Conservation (phyloP, 2,329 filamentous ascomycete genomes). For the Aureobasidium sp. region DNA sequence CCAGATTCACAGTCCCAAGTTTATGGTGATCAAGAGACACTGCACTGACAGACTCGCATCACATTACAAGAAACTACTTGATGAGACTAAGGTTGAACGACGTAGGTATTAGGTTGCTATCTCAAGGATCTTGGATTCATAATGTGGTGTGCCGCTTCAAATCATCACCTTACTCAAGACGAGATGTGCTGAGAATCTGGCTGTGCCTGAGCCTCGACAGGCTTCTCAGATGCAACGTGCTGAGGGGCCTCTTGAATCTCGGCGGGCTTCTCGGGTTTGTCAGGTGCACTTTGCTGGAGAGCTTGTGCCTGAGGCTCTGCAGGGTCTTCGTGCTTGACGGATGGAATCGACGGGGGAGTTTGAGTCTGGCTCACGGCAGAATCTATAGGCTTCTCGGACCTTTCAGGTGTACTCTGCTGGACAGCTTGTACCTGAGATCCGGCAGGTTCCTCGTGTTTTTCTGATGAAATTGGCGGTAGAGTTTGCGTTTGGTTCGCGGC, state of each 20-base stretch:
- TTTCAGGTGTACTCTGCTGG: not conserved
- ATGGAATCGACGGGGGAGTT: not conserved
- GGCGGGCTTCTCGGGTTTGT: not conserved
- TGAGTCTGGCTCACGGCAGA: not conserved
- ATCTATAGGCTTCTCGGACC: not conserved
- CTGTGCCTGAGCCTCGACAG: not conserved
- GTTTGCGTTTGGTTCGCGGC: not conserved
- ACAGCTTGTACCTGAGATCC: not conserved
- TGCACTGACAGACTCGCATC: not conserved
- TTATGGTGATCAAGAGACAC: not conserved
- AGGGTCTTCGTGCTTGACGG: not conserved
- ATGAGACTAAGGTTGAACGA: not conserved
- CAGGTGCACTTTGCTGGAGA: not conserved
- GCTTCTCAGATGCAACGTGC: not conserved
- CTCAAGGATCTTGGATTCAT: not conserved
- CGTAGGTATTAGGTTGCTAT: not conserved
- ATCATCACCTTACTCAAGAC: not conserved
- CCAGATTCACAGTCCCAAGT: not conserved
- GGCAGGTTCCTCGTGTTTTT: not conserved
- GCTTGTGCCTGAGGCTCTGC: not conserved
- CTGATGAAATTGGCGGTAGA: not conserved
- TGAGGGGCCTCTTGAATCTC: not conserved
- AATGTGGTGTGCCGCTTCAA: not conserved
- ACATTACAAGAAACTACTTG: not conserved
- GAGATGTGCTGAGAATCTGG: not conserved